These are phyloP conservation scores for Botrytis porri DNA, from an alignment of 2,329 filamentous ascomycete species.

Conservation along the genomic window DNA sequence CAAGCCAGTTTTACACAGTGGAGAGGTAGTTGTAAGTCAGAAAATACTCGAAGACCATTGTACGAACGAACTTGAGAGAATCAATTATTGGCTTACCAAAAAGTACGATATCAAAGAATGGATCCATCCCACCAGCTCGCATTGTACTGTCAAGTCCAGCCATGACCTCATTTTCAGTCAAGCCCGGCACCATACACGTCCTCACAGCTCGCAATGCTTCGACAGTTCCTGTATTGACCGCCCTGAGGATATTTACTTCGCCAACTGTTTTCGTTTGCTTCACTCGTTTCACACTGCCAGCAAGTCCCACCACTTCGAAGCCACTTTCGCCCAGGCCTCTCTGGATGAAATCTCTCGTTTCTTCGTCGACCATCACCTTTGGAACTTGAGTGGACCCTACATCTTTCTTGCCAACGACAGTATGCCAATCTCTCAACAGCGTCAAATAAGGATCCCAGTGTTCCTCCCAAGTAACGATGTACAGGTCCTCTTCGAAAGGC, in stretches of 20 bases:
- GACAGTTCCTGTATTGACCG: slow-evolving; percentile 63
- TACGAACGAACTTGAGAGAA: background rate
- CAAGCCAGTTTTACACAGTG: background rate
- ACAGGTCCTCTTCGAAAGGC: slow-evolving; percentile 49
- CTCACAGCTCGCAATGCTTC: slow-evolving; percentile 57
- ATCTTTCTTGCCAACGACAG: slow-evolving; percentile 14
- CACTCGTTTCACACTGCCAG: slow-evolving; percentile 54
- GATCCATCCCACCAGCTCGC: slow-evolving; percentile 49
- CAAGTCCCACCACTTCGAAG: slow-evolving; percentile 55
- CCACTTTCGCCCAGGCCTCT: slow-evolving; percentile 52
- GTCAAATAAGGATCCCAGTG: slow-evolving; percentile 63
- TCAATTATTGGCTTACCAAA: slow-evolving; percentile 43
- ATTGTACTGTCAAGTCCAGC: slow-evolving; percentile 54
- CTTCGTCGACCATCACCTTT: slow-evolving; percentile 62
- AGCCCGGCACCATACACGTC: slow-evolving; percentile 51
- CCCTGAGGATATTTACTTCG: slow-evolving; percentile 56
- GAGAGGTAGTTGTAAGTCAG: background rate
- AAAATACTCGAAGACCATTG: background rate
- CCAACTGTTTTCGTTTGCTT: slow-evolving; percentile 55
- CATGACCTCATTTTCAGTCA: slow-evolving; percentile 58
- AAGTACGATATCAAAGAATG: slow-evolving; percentile 63
- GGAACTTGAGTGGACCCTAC: slow-evolving; percentile 26
- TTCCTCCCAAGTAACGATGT: slow-evolving; percentile 60
- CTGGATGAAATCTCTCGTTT: slow-evolving; percentile 61
- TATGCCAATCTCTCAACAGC: slow-evolving; percentile 43